Percentiles rank a stretch among this genome's conserved stretches.
phyloP scores from a whole-genome alignment of 257 asterid species.

The Solanum dulcamara region DNA sequence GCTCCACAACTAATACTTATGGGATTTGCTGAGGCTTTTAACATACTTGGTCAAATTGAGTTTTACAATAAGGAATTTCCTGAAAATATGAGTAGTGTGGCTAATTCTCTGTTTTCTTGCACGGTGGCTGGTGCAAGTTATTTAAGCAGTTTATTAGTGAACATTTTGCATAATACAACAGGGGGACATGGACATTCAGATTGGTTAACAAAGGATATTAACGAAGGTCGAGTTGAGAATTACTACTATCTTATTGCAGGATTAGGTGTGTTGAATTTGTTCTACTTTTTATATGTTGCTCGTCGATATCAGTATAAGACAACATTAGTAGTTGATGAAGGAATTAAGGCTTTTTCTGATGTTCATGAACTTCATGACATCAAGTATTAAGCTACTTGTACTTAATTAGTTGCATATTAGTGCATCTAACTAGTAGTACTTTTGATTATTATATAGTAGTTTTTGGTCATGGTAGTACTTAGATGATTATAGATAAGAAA shows the following conservation, averaged over 20 bases:
- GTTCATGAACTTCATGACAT: constrained; percentile 30
- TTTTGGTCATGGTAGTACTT: neutral
- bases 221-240: constrained; percentile 50
- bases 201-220: constrained; percentile 66
- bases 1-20: constrained; percentile 79
- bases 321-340: constrained; percentile 17
- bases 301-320: constrained; percentile 55
- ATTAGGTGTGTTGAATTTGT: constrained; percentile 50
- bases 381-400: neutral
- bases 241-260: constrained; percentile 54
- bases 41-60: constrained; percentile 73
- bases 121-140: constrained; percentile 61
- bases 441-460: neutral
- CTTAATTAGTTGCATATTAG: neutral
- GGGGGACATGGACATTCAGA: constrained; percentile 44
- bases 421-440: neutral
- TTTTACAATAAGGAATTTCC: constrained; percentile 84
- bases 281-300: constrained; percentile 44
- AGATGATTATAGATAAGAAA: neutral
- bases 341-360: constrained; percentile 5
- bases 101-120: constrained; percentile 64
- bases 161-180: constrained; percentile 49
- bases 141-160: constrained; percentile 46
- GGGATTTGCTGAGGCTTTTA: constrained; percentile 90
- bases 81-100: constrained; percentile 67